Percentiles rank a stretch among this genome's conserved stretches.
phyloP scores from a whole-genome alignment of 805 yeast species.

The Brettanomyces bruxellensis region DNA sequence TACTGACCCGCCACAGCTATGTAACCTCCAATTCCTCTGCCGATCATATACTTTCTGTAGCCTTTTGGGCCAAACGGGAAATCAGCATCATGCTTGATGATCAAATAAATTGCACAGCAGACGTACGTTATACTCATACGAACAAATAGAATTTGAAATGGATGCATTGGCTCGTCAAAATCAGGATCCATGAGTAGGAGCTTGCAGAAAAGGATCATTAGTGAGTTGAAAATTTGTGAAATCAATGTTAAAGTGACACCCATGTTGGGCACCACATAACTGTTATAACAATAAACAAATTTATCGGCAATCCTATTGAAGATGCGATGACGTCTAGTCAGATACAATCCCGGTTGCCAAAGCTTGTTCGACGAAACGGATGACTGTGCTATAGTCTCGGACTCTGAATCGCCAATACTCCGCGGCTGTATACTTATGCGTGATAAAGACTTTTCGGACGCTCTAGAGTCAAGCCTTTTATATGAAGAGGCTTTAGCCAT shows the following conservation, averaged over 20 bases:
- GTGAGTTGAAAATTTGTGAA: slow-evolving; percentile 66
- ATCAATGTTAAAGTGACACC: slow-evolving; percentile 52
- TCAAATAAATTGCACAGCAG: slow-evolving; percentile 44
- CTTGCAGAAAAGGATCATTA: slow-evolving; percentile 71
- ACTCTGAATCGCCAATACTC: no score
- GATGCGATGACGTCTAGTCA: no score
- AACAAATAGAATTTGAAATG: slow-evolving; percentile 67
- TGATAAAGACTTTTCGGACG: no score
- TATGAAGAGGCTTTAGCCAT: no score
- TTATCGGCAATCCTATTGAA: no score
- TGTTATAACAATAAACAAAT: slow-evolving; percentile 4
- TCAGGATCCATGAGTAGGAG: slow-evolving; percentile 59
- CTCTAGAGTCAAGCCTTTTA: no score
- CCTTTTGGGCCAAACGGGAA: slow-evolving; percentile 65
- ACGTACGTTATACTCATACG: slow-evolving; percentile 68
- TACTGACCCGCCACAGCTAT: slow-evolving; percentile 76
- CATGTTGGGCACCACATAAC: slow-evolving; percentile 26
- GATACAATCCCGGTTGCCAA: no score
- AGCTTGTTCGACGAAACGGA: no score
- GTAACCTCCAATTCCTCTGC: slow-evolving; percentile 66
- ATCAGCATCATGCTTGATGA: slow-evolving; percentile 41
- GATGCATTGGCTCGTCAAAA: slow-evolving; percentile 55
- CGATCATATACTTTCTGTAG: slow-evolving; percentile 40
- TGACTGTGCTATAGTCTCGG: no score
- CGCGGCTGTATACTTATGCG: no score